Conservation (phyloP, 2,329 filamentous ascomycete genomes). For the Aureobasidium mangrovei region DNA sequence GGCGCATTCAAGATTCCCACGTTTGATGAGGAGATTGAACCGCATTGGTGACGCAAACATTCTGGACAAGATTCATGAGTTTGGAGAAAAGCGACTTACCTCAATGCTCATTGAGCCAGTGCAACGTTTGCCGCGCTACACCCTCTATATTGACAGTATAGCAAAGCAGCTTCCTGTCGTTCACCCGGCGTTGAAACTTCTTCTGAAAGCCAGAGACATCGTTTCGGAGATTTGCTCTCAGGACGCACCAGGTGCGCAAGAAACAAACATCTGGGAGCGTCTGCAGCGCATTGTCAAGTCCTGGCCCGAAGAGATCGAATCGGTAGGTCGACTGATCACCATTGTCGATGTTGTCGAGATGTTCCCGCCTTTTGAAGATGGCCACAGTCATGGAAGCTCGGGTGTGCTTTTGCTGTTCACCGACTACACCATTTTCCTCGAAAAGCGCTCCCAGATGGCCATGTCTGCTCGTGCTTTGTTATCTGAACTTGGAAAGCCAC, state of each 20-base stretch:
- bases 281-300: slow-evolving; percentile 67
- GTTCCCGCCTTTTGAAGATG: slow-evolving; percentile 55
- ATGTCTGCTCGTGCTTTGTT: slow-evolving; percentile 68
- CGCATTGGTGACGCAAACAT: slow-evolving; percentile 73
- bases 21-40: slow-evolving; percentile 68
- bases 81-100: slow-evolving; percentile 81
- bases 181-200: slow-evolving; percentile 71
- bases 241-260: slow-evolving; percentile 61
- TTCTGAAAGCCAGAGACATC: slow-evolving; percentile 84
- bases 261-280: slow-evolving; percentile 63
- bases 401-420: slow-evolving; percentile 79
- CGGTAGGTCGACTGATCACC: slow-evolving; percentile 64
- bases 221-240: slow-evolving; percentile 95
- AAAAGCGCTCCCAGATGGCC: slow-evolving; percentile 55
- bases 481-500: slow-evolving; percentile 77
- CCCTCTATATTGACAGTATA: slow-evolving; percentile 92
- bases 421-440: slow-evolving; percentile 68
- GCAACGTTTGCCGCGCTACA: slow-evolving; percentile 88
- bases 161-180: slow-evolving; percentile 74
- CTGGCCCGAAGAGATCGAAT: slow-evolving; percentile 59
- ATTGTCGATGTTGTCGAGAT: slow-evolving; percentile 75
- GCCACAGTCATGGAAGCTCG: slow-evolving; percentile 36
- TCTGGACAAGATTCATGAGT: slow-evolving; percentile 67
- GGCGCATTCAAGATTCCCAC: slow-evolving; percentile 78
- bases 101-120: slow-evolving; percentile 95